These are phyloP conservation scores for Melanopsichium pennsylvanicum DNA, from an alignment of 1,284 basidiomycete species.

Conservation along the genomic window DNA sequence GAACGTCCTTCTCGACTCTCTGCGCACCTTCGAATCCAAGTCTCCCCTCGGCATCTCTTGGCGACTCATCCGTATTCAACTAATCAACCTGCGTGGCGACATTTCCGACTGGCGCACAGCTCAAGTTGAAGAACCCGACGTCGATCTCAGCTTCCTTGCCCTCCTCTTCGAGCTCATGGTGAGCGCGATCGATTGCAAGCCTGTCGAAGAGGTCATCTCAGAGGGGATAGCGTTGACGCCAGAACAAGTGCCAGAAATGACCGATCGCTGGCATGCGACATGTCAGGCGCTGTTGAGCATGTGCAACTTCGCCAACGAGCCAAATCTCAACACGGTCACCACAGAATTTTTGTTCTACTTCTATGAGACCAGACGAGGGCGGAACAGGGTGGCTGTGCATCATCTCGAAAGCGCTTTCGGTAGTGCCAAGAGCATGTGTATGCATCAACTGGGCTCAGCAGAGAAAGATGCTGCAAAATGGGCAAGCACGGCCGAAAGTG, in stretches of 20 bases:
- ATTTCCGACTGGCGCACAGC: slow-evolving; percentile 54
- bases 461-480: slow-evolving; percentile 39
- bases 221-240: slow-evolving; percentile 47
- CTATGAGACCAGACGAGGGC: slow-evolving; percentile 32
- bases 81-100: slow-evolving; percentile 54
- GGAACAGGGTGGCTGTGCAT: slow-evolving; percentile 11
- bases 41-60: slow-evolving; percentile 54
- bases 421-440: slow-evolving; percentile 25
- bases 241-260: slow-evolving; percentile 48
- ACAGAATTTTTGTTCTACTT: slow-evolving; percentile 45
- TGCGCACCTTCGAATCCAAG: slow-evolving; percentile 51
- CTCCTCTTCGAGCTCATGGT: slow-evolving; percentile 55
- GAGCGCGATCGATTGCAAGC: slow-evolving; percentile 48
- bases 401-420: slow-evolving; percentile 33
- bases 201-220: slow-evolving; percentile 48
- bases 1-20: slow-evolving; percentile 53
- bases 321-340: slow-evolving; percentile 55
- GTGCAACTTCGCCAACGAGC: slow-evolving; percentile 46
- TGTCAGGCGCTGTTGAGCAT: slow-evolving; percentile 49
- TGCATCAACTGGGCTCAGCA: slow-evolving; percentile 46
- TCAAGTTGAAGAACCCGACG: slow-evolving; percentile 49
- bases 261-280: slow-evolving; percentile 52
- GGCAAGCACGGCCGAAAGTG: slow-evolving; percentile 20
- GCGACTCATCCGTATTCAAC: slow-evolving; percentile 54
- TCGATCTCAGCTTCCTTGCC: slow-evolving; percentile 54